A percentile compares a stretch with the other conserved stretches of the same genome.
Conservation (phyloP, 192 early-diverging fungal species). For the Umbelopsis ramanniana region DNA sequence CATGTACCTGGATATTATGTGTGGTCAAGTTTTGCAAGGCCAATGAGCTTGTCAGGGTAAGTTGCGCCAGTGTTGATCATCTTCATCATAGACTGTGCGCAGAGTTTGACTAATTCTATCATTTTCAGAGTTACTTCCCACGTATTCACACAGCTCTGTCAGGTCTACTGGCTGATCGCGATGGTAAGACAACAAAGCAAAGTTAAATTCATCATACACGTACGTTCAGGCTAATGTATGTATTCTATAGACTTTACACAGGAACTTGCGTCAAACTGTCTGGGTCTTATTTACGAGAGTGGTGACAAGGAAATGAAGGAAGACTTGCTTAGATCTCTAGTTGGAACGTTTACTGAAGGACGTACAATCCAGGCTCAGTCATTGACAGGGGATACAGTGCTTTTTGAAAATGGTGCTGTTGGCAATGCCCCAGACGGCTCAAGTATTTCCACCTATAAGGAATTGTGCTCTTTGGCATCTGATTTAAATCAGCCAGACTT, state of each 20-base stretch:
- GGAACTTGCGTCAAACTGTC: conserved; percentile 86
- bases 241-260: conserved; percentile 70
- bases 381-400: conserved; percentile 71
- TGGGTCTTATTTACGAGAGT: conserved; percentile 81
- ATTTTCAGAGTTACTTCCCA: conserved; percentile 50
- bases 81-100: too few species aligned
- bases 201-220: not conserved
- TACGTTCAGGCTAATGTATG: not conserved
- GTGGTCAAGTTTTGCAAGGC: conserved; percentile 73
- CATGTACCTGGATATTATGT: conserved; percentile 80
- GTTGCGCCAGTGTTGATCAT: not conserved
- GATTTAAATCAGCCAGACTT: conserved; percentile 95
- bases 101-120: not conserved
- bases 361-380: conserved; percentile 53
- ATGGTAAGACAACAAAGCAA: conserved; percentile 55
- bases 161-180: conserved; percentile 76
- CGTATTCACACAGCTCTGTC: conserved; percentile 81
- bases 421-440: conserved; percentile 80
- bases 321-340: conserved; percentile 72
- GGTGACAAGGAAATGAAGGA: conserved; percentile 70
- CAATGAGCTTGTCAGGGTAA: conserved; percentile 52
- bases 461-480: conserved; percentile 84
- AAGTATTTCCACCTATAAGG: conserved; percentile 72
- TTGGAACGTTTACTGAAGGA: conserved; percentile 80
- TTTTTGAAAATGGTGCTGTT: conserved; percentile 71